Percentiles rank a stretch among this genome's conserved stretches.
phyloP scores from a whole-genome alignment of 495 filamentous ascomycete genomes.

The Podospora tetraspora region DNA sequence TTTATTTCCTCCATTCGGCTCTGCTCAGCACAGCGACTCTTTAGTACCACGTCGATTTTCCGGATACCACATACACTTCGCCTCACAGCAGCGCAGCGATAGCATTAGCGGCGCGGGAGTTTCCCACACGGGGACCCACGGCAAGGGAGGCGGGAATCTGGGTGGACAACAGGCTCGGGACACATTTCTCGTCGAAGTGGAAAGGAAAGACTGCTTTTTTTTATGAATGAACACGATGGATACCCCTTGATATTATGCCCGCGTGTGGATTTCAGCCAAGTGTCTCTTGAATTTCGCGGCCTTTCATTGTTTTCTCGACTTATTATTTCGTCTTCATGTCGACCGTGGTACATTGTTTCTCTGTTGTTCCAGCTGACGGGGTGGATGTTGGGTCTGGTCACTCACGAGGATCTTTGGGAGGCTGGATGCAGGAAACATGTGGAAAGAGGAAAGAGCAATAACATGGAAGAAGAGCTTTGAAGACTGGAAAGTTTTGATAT shows the following conservation, averaged over 20 bases:
- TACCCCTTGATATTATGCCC: conserved; percentile 20
- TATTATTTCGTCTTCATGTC: conserved; percentile 1
- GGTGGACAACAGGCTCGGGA: conserved; percentile 1
- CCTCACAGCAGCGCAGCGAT: conserved; percentile 30
- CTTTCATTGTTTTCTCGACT: conserved; percentile 8
- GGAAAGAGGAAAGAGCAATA: background rate
- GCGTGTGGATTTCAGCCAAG: conserved; percentile 5
- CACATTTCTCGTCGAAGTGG: conserved; percentile 10
- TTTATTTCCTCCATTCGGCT: conserved; percentile 12
- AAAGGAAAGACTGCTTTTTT: conserved; percentile 18
- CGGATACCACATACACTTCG: conserved; percentile 32
- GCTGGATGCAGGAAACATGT: background rate
- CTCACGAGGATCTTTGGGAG: background rate
- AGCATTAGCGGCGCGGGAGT: conserved; percentile 25
- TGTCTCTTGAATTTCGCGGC: background rate
- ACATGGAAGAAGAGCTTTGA: background rate
- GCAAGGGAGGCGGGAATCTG: conserved; percentile 4
- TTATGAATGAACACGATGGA: conserved; percentile 21
- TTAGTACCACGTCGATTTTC: conserved; percentile 10
- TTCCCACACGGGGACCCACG: conserved; percentile 7
- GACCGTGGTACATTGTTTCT: background rate
- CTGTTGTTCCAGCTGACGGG: background rate
- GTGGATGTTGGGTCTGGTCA: background rate
- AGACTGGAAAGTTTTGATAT: background rate
- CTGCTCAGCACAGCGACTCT: conserved; percentile 17